These are phyloP conservation scores for Xylaria arbuscula DNA, from an alignment of 2,329 filamentous ascomycete genomes.

Conservation along the genomic window DNA sequence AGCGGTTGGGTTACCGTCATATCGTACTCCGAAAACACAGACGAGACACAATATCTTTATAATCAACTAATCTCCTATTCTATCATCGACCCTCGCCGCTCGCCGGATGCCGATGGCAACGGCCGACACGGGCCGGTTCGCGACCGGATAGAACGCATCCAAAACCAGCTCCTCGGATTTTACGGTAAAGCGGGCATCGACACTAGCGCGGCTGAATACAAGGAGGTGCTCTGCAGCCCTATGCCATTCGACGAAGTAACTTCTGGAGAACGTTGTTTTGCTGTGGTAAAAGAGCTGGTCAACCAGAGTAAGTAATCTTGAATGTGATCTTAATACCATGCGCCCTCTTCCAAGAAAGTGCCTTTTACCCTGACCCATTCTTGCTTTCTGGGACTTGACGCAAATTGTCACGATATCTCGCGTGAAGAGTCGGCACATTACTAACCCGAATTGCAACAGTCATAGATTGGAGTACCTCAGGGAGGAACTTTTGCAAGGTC, in stretches of 20 bases:
- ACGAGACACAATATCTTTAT: conserved; percentile 2
- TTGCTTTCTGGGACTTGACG: background rate
- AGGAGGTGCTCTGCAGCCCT: conserved; percentile 32
- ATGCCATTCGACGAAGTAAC: conserved; percentile 42
- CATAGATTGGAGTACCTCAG: conserved; percentile 26
- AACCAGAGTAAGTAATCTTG: conserved; percentile 23
- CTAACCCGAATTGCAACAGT: conserved; percentile 25
- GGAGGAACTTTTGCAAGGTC: background rate
- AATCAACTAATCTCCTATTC: conserved; percentile 29
- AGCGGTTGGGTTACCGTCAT: conserved; percentile 42
- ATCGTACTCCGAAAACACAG: conserved; percentile 33
- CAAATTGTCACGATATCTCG: background rate
- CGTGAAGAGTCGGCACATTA: no score
- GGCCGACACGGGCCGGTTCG: conserved; percentile 29
- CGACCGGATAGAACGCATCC: conserved; percentile 33
- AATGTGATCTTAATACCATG: background rate
- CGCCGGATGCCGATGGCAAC: background rate
- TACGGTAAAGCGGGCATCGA: conserved; percentile 32
- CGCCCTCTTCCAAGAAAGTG: background rate
- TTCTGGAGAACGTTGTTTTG: conserved; percentile 47
- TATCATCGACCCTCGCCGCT: conserved; percentile 45
- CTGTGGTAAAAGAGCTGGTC: conserved; percentile 41
- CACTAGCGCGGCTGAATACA: background rate
- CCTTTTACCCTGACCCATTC: background rate
- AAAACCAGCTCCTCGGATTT: conserved; percentile 25